Evolutionary conservation across 2,329 filamentous ascomycete genomes (phyloP).

Genomic region (Neofusicoccum parvum): DNA sequence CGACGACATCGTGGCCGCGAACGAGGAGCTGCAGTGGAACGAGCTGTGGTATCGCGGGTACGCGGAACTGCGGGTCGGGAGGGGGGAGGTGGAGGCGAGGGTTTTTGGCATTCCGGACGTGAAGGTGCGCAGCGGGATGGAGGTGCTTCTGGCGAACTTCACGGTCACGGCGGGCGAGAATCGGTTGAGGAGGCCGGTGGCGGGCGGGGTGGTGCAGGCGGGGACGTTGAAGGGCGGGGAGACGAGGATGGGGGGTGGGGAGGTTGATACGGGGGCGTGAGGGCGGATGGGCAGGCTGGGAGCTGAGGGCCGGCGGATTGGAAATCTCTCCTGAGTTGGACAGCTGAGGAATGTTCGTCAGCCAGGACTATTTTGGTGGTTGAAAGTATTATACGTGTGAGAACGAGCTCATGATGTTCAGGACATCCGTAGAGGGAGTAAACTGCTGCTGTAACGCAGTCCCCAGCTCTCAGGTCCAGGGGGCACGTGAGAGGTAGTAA

Average conservation of each 20-base stretch:
- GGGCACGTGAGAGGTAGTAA: too few species aligned
- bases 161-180: slow-evolving; percentile 66
- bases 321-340: too few species aligned
- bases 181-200: slow-evolving; percentile 55
- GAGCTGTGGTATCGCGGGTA: slow-evolving; percentile 75
- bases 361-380: too few species aligned
- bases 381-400: too few species aligned
- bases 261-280: slow-evolving; percentile 5
- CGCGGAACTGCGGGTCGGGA: slow-evolving; percentile 58
- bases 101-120: slow-evolving; percentile 68
- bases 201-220: slow-evolving; percentile 54
- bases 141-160: slow-evolving; percentile 70
- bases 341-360: too few species aligned
- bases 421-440: too few species aligned
- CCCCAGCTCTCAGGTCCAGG: too few species aligned
- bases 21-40: slow-evolving; percentile 70
- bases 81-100: slow-evolving; percentile 54
- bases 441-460: too few species aligned
- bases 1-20: slow-evolving; percentile 44
- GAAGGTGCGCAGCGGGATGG: slow-evolving; percentile 60
- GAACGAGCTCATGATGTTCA: too few species aligned
- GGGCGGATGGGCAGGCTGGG: too few species aligned
- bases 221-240: slow-evolving; percentile 57
- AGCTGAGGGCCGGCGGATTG: not conserved
- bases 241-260: slow-evolving; percentile 37